Evolutionary conservation across 2,329 filamentous ascomycete species (phyloP), one percentile per base, ranked within the genome.

Genomic region (Pestalotiopsis sp.): DNA sequence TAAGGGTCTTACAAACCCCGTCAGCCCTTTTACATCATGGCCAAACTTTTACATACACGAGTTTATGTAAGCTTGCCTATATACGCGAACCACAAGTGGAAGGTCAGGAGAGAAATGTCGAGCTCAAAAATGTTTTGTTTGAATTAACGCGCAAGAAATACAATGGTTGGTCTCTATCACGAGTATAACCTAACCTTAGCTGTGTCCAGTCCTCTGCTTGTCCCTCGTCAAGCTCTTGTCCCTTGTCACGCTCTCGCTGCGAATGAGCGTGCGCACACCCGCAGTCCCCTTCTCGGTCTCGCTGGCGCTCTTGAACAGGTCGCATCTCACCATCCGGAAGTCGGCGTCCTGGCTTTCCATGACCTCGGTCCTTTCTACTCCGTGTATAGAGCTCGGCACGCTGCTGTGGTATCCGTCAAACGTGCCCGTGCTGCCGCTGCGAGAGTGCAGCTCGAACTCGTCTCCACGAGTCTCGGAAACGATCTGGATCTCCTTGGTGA

Each of bases 401-500:
- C 57, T 59, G 57, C 64, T 66, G 64, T 49, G 20, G 27, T 27
- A 23, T 2, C 23, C n/a, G 41, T 38, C 20, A 11, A 23, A 58
- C 17, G 20, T 45, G 23, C 64, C 31, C 13, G 14, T 66, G 20
- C 31, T 45, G 20, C 38, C 31, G 40, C 20, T 13, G 4, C n/a
- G n/a, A 36, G 20, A 27, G 49, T 31, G 65, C 9, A 60, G 56
- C 52, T 66, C 56, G 25, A 60, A 66, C 27, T 38, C 31, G 36
- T 59, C 58, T 40, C 23, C 62, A 36, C 68, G 45, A 20, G 69
- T 66, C 68, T 76, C 73, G 23, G 71, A 70, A 9, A 72, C 72
- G 52, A 76, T 73, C 27, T 72, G 70, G 38, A 76, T 68, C 67
- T 76, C 75, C 65, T 75, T 71, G n/a, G 75, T 76, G 27, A 76